Percentiles rank a stretch among this genome's conserved stretches.
Conservation (phyloP, 1,284 basidiomycete species). For the Cryptococcus jaspeensis region DNA sequence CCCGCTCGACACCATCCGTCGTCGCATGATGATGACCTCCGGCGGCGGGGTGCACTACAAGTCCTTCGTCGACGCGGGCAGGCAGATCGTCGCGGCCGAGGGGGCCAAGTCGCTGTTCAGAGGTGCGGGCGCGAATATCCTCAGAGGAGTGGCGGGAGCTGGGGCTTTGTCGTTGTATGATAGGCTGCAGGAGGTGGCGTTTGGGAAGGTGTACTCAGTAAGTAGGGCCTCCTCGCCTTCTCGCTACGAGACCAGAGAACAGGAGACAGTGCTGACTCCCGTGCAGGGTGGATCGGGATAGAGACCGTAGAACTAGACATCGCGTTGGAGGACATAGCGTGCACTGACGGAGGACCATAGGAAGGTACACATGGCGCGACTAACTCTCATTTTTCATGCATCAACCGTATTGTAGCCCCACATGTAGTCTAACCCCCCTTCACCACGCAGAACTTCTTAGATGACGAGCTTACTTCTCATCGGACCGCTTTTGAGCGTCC, state of each 20-base stretch:
- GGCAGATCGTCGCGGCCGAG: slow-evolving; percentile 61
- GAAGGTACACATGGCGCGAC: too few relatives aligned
- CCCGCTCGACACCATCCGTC: slow-evolving; percentile 65
- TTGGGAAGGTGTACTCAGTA: slow-evolving; percentile 89
- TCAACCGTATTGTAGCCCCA: too few relatives aligned
- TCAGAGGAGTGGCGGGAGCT: slow-evolving; percentile 72
- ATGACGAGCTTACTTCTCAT: too few relatives aligned
- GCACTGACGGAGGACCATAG: too few relatives aligned
- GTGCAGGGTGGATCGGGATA: slow-evolving; percentile 38
- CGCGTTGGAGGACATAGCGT: too few relatives aligned
- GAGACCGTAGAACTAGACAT: slow-evolving; percentile 6
- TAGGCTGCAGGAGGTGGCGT: slow-evolving; percentile 84
- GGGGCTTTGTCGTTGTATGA: slow-evolving; percentile 94
- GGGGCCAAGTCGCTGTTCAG: slow-evolving; percentile 62
- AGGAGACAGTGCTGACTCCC: not conserved
- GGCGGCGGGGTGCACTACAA: slow-evolving; percentile 55
- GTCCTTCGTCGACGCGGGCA: slow-evolving; percentile 62
- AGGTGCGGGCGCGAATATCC: slow-evolving; percentile 58
- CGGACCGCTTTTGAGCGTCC: too few relatives aligned
- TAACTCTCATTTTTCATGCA: too few relatives aligned
- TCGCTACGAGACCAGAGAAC: not conserved
- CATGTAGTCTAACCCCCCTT: too few relatives aligned
- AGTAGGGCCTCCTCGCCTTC: slow-evolving; percentile 53
- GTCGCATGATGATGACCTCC: slow-evolving; percentile 69
- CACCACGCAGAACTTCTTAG: too few relatives aligned